These are phyloP conservation scores for Fusarium solani-melongenae DNA, from an alignment of 2,329 filamentous ascomycete genomes.

Conservation along the genomic window DNA sequence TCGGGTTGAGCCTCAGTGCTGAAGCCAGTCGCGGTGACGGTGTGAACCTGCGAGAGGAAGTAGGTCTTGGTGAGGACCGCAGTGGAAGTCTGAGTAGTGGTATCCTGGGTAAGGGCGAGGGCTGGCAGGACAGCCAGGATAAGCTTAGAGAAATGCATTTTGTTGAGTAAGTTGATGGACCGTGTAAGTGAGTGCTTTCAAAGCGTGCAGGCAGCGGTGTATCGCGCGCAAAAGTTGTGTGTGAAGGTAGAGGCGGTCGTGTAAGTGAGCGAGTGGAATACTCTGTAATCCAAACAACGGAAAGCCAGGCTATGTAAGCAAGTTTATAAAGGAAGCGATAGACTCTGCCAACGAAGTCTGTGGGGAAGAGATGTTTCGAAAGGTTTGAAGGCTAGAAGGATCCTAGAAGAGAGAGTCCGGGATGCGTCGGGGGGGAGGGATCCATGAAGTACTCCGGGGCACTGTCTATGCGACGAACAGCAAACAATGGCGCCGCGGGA, in stretches of 20 bases:
- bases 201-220: constrained; percentile 27
- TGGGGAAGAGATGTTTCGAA: constrained; percentile 39
- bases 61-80: constrained; percentile 63
- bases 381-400: constrained; percentile 33
- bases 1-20: constrained; percentile 44
- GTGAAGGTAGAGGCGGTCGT: constrained; percentile 17
- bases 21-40: constrained; percentile 47
- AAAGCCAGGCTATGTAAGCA: constrained; percentile 34
- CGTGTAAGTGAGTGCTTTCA: constrained; percentile 40
- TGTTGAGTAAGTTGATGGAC: constrained; percentile 28
- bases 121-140: constrained; percentile 64
- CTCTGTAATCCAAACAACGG: constrained; percentile 44
- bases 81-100: constrained; percentile 62
- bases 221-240: constrained; percentile 22
- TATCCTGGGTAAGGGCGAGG: constrained; percentile 59
- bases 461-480: constrained; percentile 20
- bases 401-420: background rate
- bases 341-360: constrained; percentile 70
- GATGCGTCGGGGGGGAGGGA: constrained; percentile 19
- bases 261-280: constrained; percentile 40
- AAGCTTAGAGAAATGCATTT: constrained; percentile 56
- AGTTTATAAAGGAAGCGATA: constrained; percentile 41
- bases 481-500: constrained; percentile 16
- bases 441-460: constrained; percentile 38
- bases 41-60: constrained; percentile 61